phyloP scores from a whole-genome alignment of 352 stramenopile species.

The Salisapilia sapeloensis region DNA sequence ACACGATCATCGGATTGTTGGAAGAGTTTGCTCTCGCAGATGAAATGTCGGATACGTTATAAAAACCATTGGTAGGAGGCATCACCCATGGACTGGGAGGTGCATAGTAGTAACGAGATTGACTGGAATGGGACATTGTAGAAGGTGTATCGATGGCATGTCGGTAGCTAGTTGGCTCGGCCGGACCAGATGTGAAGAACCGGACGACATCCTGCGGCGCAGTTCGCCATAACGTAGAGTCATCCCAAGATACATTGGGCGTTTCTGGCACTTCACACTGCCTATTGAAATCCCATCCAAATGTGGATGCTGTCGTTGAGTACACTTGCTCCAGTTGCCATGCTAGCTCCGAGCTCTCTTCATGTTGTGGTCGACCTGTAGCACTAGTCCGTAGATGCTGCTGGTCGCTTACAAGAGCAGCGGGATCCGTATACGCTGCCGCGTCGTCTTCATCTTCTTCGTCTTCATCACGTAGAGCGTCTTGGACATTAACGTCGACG shows the following conservation, averaged over 20 bases:
- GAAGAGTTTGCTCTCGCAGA: too few relatives aligned
- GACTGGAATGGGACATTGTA: too few relatives aligned
- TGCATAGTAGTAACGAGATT: too few relatives aligned
- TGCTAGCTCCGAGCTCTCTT: conserved; percentile 35
- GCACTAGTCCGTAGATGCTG: conserved; percentile 4
- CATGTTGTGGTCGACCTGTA: conserved; percentile 8
- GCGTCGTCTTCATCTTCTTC: conserved; percentile 4
- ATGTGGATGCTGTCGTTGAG: conserved; percentile 37
- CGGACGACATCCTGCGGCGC: conserved; percentile 54
- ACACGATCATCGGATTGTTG: too few relatives aligned
- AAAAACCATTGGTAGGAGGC: too few relatives aligned
- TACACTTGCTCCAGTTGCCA: conserved; percentile 66
- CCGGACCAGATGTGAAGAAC: conserved; percentile 36
- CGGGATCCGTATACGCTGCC: conserved; percentile 4
- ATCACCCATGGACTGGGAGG: too few relatives aligned
- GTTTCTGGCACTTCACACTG: conserved; percentile 18
- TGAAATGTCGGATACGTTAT: too few relatives aligned
- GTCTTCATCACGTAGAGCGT: conserved; percentile 10
- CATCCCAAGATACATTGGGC: conserved; percentile 15
- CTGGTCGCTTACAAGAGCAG: conserved; percentile 5
- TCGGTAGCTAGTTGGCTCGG: too few relatives aligned
- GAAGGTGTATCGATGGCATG: too few relatives aligned
- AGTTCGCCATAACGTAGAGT: conserved; percentile 41
- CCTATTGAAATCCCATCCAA: conserved; percentile 55
- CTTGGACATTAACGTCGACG: conserved; percentile 19